A percentile compares a stretch with the other conserved stretches of the same genome.
These are phyloP conservation scores for Thelephora terrestris DNA, from an alignment of 1,284 basidiomycete genomes.

Conservation along the genomic window DNA sequence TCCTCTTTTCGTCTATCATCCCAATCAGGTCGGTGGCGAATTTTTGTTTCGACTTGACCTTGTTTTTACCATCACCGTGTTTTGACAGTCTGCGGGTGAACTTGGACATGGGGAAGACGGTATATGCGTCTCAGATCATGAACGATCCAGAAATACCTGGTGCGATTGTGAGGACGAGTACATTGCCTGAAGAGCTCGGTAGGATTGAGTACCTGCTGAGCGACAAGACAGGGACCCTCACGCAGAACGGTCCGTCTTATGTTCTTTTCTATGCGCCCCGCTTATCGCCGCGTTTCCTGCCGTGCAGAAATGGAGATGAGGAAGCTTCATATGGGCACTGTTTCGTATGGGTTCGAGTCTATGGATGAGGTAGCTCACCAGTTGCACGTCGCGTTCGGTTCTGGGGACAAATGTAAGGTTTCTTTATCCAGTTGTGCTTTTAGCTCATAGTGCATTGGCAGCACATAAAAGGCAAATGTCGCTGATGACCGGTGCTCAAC, in stretches of 20 bases:
- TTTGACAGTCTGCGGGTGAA: constrained; percentile 83
- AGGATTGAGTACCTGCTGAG: constrained; percentile 93
- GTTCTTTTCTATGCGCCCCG: background rate
- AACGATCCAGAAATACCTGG: constrained; percentile 86
- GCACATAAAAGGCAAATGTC: constrained; percentile 39
- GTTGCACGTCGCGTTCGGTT: constrained; percentile 70
- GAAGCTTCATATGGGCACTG: constrained; percentile 97
- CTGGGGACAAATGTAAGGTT: constrained; percentile 34
- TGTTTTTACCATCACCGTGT: background rate
- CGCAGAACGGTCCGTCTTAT: constrained; percentile 75
- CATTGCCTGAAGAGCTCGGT: constrained; percentile 94
- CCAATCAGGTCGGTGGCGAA: constrained; percentile 76
- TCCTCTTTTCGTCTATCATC: constrained; percentile 97
- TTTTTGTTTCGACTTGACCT: background rate
- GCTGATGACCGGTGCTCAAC: constrained; percentile 62
- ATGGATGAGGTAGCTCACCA: constrained; percentile 98
- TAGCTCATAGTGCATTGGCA: constrained; percentile 8
- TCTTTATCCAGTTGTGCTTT: background rate
- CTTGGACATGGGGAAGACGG: constrained; percentile 98
- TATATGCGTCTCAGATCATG: constrained; percentile 95
- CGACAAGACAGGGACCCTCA: constrained; percentile 97
- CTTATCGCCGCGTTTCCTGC: background rate
- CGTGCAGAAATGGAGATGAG: constrained; percentile 94
- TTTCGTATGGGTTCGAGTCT: constrained; percentile 92
- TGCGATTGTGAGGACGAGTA: constrained; percentile 95